These are phyloP conservation scores for Thyridium curvatum DNA, from an alignment of 2,329 filamentous ascomycete species.

Conservation along the genomic window DNA sequence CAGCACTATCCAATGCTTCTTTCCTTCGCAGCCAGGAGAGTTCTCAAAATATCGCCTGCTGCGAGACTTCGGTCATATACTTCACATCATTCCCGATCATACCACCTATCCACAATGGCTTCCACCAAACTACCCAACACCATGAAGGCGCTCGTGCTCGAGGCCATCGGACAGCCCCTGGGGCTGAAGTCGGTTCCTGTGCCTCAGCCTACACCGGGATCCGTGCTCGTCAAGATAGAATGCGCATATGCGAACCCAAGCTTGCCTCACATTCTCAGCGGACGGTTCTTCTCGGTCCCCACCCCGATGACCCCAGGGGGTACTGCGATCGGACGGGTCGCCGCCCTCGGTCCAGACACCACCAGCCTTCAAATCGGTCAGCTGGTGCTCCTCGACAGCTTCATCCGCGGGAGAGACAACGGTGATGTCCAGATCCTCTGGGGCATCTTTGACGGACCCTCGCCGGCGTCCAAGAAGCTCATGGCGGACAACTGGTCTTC, in stretches of 20 bases:
- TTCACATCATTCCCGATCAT: too few relatives aligned
- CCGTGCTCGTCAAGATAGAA: constrained; percentile 9
- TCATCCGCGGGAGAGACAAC: constrained; percentile 26
- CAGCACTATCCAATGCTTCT: too few relatives aligned
- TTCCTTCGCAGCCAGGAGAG: too few relatives aligned
- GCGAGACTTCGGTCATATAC: too few relatives aligned
- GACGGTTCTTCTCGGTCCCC: constrained; percentile 14
- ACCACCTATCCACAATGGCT: constrained; percentile 1
- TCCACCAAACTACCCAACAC: constrained; percentile 5
- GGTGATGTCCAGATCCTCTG: constrained; percentile 16
- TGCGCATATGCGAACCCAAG: background rate
- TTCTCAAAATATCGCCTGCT: too few relatives aligned
- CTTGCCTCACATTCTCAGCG: constrained; percentile 2
- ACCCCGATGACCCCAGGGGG: constrained; percentile 19
- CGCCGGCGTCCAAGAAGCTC: constrained; percentile 16
- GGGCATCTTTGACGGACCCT: constrained; percentile 20
- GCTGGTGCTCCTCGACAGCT: constrained; percentile 24
- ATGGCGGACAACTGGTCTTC: constrained; percentile 23
- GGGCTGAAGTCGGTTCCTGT: constrained; percentile 8
- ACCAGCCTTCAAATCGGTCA: constrained; percentile 20
- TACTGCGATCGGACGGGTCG: constrained; percentile 24
- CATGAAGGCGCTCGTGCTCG: constrained; percentile 12
- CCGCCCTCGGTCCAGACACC: constrained; percentile 22
- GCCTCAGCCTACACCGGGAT: constrained; percentile 8
- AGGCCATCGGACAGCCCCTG: constrained; percentile 4